These are phyloP conservation scores for Yamadazyma paraphyllophila DNA, from an alignment of 805 yeast species.

Conservation along the genomic window DNA sequence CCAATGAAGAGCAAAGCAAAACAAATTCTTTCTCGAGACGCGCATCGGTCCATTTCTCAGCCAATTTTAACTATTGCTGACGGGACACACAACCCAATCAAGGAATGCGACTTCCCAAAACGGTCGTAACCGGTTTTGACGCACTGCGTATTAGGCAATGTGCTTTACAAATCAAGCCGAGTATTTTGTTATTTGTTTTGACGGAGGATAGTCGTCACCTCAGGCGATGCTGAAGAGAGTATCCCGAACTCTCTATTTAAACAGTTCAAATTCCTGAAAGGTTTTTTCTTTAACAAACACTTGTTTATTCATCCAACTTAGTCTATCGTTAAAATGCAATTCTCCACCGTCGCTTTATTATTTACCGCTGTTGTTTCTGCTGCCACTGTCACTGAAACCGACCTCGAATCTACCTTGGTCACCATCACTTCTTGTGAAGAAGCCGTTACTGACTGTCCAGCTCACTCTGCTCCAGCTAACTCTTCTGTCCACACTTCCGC, in stretches of 20 bases:
- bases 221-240: neutral
- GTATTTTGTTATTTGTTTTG: constrained; percentile 3
- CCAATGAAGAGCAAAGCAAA: neutral
- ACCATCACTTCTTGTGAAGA: constrained; percentile 48
- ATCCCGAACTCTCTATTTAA: constrained; percentile 1
- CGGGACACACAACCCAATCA: neutral
- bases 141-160: neutral
- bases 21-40: neutral
- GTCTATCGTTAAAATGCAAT: constrained; percentile 44
- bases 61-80: neutral
- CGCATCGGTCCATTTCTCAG: neutral
- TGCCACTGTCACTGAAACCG: constrained; percentile 33
- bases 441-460: constrained; percentile 50
- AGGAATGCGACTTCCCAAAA: constrained; percentile 1
- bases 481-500: constrained; percentile 22
- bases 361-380: constrained; percentile 17
- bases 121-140: neutral
- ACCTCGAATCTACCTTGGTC: constrained; percentile 37
- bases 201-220: neutral
- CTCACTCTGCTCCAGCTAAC: constrained; percentile 15
- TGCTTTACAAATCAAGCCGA: constrained; percentile 2
- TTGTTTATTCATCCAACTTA: constrained; percentile 25
- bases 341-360: constrained; percentile 20
- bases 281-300: constrained; percentile 17
- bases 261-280: neutral